Evolutionary conservation across 805 yeast species (phyloP), one percentile per base, ranked within the genome.

Genomic region (Metschnikowia aberdeeniae): DNA sequence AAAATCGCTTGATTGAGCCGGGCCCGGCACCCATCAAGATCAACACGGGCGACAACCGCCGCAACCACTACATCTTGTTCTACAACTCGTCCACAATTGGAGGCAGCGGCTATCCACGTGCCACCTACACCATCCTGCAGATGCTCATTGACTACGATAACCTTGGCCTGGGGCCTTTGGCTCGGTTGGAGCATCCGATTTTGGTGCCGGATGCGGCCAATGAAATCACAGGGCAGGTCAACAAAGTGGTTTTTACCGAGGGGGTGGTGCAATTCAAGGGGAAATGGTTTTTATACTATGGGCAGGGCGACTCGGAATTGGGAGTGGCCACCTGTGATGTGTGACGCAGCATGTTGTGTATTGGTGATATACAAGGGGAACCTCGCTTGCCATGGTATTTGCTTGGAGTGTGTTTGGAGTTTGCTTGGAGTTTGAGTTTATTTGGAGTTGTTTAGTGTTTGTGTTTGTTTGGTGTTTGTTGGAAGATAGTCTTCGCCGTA

Each of bases 21-120:
- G 75, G 75, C 1, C 68, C 74, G 0, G 71, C 73, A 3, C 75
- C 75, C 1, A 64, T 70, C 29, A 66, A 64, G 48, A 41, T 70
- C 34, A 59, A 60, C 34, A 33, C 45, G 11, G 39, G 34, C 9
- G 57, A 57, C 34, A 55, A 53, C 14, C 13, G 36, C 12, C 57
- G 49, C 35, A 68, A 67, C 52, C 63, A 63, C 45, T 69, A 68
- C 59, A 48, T 69, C 5, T 58, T 70, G 28, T 57, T 70, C 47
- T 70, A 70, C 53, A 70, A 70, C 49, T 59, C 71, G 19, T 56
- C 67, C 22, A 70, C 75, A 20, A 55, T 58, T 10, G 75, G 75
- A 2, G 66, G 67, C 4, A 59, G 57, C n/a, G 56, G 58, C 2
- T 58, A 57, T 28, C 54, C 60, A 1, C 54, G 48, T 26, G 67